Conservation (phyloP, 2,329 filamentous ascomycete genomes). For the Sarocladium oryzae region DNA sequence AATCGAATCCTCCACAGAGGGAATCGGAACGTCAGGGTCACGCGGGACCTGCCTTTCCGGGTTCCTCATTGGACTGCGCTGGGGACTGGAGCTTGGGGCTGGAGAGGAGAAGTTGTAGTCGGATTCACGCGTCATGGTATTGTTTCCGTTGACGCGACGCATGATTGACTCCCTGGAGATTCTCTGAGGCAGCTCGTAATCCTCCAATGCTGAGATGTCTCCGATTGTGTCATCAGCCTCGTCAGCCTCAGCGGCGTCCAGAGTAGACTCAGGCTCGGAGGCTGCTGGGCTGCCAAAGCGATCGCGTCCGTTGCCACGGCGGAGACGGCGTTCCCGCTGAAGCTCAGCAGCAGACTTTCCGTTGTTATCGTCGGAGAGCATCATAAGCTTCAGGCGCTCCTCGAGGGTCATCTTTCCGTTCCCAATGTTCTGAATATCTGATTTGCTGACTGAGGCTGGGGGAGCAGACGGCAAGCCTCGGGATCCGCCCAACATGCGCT, state of each 20-base stretch:
- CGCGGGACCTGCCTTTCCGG: conserved; percentile 52
- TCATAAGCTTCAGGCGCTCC: conserved; percentile 82
- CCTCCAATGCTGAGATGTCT: conserved; percentile 52
- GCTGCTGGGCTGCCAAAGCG: conserved; percentile 36
- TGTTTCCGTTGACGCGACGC: conserved; percentile 69
- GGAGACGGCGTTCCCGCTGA: conserved; percentile 63
- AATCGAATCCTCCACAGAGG: conserved; percentile 69
- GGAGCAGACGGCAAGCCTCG: conserved; percentile 70
- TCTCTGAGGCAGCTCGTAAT: conserved; percentile 63
- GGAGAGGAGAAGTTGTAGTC: conserved; percentile 60
- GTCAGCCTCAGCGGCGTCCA: conserved; percentile 27
- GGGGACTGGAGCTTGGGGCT: conserved; percentile 50
- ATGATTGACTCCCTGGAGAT: conserved; percentile 94
- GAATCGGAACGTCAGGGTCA: conserved; percentile 86
- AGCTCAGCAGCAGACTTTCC: conserved; percentile 55
- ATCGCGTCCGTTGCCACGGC: conserved; percentile 51
- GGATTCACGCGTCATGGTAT: conserved; percentile 49
- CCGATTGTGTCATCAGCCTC: conserved; percentile 55
- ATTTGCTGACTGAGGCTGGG: conserved; percentile 57
- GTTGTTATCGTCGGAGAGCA: conserved; percentile 63
- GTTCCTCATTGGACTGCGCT: conserved; percentile 39
- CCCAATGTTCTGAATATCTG: conserved; percentile 71
- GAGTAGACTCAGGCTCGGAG: conserved; percentile 30
- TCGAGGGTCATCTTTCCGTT: conserved; percentile 76
- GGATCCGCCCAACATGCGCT: conserved; percentile 60